phyloP scores from a whole-genome alignment of 83 land plant species.

The Thuja plicata region DNA sequence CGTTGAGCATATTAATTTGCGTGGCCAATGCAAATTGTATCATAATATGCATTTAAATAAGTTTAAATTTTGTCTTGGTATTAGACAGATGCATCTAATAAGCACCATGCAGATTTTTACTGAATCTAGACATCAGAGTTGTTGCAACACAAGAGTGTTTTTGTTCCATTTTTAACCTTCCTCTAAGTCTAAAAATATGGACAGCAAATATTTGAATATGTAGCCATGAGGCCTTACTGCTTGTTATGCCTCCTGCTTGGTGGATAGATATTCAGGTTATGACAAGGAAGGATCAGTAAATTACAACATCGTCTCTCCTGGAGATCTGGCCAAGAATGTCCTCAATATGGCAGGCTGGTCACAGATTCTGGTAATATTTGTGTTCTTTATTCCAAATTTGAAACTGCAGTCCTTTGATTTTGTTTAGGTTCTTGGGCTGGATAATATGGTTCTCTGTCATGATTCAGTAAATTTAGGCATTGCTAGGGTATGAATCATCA shows the following conservation, averaged over 20 bases:
- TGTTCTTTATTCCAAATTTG: not conserved
- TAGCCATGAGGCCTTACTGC: not conserved
- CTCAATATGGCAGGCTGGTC: slow-evolving; percentile 10
- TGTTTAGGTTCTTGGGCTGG: not conserved
- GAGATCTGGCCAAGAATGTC: slow-evolving; percentile 11
- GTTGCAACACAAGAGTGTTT: not conserved
- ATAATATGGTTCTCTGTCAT: not conserved
- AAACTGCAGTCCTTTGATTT: not conserved
- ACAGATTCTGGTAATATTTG: slow-evolving; percentile 2
- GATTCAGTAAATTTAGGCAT: not conserved
- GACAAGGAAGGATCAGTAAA: not conserved
- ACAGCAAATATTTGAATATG: not conserved
- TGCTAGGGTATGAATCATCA: not conserved
- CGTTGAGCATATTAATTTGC: not conserved
- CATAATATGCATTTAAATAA: not conserved
- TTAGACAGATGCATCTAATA: not conserved
- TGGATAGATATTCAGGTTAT: not conserved
- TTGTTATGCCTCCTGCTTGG: not conserved
- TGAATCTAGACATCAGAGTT: not conserved
- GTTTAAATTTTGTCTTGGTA: not conserved
- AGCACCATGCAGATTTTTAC: not conserved
- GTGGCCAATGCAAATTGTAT: not conserved
- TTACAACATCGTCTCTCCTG: slow-evolving; percentile 7
- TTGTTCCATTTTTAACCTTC: not conserved
- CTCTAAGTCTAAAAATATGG: not conserved